Conservation (phyloP, 23 red algal species). For the Gracilaria vermiculophylla region DNA sequence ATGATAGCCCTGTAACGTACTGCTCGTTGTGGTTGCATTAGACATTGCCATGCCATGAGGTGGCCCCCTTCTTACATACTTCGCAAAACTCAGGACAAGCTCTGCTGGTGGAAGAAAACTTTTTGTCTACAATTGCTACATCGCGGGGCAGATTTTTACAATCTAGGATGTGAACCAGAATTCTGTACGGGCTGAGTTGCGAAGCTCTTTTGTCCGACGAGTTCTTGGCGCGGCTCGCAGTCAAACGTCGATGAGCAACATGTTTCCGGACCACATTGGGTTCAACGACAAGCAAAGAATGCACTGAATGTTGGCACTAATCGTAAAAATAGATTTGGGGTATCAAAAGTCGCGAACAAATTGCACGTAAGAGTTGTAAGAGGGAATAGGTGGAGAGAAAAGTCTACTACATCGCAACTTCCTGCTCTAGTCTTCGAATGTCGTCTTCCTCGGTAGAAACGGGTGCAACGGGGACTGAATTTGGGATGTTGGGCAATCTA, state of each 20-base stretch:
- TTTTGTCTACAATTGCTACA: not conserved
- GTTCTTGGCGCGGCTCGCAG: not conserved
- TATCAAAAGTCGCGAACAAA: not conserved
- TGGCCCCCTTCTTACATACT: not conserved
- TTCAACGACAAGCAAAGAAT: slow-evolving; percentile 1
- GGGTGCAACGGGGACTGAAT: not conserved
- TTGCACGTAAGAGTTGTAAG: not conserved
- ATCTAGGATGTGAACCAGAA: not conserved
- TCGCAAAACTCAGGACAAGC: not conserved
- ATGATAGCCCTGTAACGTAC: slow-evolving; percentile 37
- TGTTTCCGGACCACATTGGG: not conserved
- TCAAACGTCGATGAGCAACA: not conserved
- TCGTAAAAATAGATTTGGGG: not conserved
- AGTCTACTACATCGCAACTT: slow-evolving; percentile 14
- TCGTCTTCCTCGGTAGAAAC: slow-evolving; percentile 39
- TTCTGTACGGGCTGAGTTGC: not conserved
- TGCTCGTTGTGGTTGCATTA: not conserved
- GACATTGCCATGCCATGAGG: not conserved
- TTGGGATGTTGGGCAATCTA: not conserved
- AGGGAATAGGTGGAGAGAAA: not conserved
- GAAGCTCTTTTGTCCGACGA: not conserved
- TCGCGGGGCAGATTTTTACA: not conserved
- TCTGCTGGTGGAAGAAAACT: not conserved
- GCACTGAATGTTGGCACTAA: not conserved
- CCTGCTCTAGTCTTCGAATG: slow-evolving; percentile 42